phyloP scores from a whole-genome alignment of 768 basidiomycete genomes.

The Tricholoma saponaceum region DNA sequence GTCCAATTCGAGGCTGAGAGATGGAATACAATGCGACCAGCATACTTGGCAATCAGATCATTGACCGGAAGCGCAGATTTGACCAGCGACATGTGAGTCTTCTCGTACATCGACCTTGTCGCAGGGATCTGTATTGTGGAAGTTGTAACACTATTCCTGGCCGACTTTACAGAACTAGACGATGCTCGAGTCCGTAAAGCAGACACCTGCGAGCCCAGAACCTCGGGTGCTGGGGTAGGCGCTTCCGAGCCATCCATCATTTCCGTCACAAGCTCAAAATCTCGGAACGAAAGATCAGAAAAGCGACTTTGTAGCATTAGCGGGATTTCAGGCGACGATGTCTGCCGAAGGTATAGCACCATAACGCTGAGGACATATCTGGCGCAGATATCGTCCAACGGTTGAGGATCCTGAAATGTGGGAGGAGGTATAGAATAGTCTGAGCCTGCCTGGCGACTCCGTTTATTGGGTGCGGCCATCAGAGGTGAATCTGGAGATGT shows the following conservation, averaged over 20 bases:
- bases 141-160: constrained; percentile 28
- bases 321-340: constrained; percentile 51
- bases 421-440: constrained; percentile 38
- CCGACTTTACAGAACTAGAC: constrained; percentile 33
- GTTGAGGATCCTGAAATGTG: constrained; percentile 59
- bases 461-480: constrained; percentile 24
- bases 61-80: constrained; percentile 54
- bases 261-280: constrained; percentile 55
- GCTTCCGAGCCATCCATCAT: constrained; percentile 10
- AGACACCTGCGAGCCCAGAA: constrained; percentile 7
- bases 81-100: constrained; percentile 57
- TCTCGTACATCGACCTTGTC: constrained; percentile 47
- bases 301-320: constrained; percentile 53
- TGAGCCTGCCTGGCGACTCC: constrained; percentile 36
- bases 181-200: constrained; percentile 40
- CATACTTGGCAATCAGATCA: constrained; percentile 61
- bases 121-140: constrained; percentile 39
- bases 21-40: constrained; percentile 79
- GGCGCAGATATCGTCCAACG: constrained; percentile 79
- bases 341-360: constrained; percentile 77
- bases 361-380: constrained; percentile 80
- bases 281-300: constrained; percentile 63
- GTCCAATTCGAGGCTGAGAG: constrained; percentile 88
- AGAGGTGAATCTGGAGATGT: constrained; percentile 36
- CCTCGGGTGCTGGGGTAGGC: constrained; percentile 5